phyloP scores from a whole-genome alignment of 1,139 yeast species.

The Wickerhamomyces sp. region DNA sequence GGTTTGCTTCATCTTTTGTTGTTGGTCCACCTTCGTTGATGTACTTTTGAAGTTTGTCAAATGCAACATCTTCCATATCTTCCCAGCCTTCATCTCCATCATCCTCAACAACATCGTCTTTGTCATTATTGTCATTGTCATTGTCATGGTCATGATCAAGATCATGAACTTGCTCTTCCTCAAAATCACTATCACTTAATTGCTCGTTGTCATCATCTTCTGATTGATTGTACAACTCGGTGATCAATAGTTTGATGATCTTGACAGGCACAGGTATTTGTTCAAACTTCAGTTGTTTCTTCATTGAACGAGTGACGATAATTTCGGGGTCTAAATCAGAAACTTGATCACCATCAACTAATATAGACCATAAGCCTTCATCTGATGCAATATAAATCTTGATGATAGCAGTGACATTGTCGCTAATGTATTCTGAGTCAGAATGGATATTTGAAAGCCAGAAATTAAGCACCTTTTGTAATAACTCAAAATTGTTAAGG shows the following conservation, averaged over 20 bases:
- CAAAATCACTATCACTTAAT: slow-evolving; percentile 7
- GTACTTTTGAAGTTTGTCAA: slow-evolving; percentile 22
- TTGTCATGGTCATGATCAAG: slow-evolving; percentile 45
- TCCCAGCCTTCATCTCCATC: slow-evolving; percentile 73
- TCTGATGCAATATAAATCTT: slow-evolving; percentile 50
- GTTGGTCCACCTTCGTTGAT: slow-evolving; percentile 7
- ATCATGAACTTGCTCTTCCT: slow-evolving; percentile 10
- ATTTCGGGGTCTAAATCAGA: slow-evolving; percentile 54
- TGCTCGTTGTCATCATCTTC: slow-evolving; percentile 18
- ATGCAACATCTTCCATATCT: slow-evolving; percentile 54
- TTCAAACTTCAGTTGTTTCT: slow-evolving; percentile 57
- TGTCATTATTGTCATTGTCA: slow-evolving; percentile 77
- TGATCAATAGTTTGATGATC: slow-evolving; percentile 63
- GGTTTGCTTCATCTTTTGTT: slow-evolving; percentile 27
- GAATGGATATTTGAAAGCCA: slow-evolving; percentile 85
- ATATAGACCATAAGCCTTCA: slow-evolving; percentile 38
- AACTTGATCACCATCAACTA: slow-evolving; percentile 66
- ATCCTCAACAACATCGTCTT: slow-evolving; percentile 6
- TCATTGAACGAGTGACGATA: slow-evolving; percentile 82
- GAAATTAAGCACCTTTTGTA: slow-evolving; percentile 47
- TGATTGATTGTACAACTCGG: slow-evolving; percentile 63
- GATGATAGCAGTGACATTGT: slow-evolving; percentile 68
- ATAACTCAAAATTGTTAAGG: slow-evolving; percentile 40
- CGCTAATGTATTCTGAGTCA: slow-evolving; percentile 72
- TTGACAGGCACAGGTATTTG: slow-evolving; percentile 67